phyloP scores from a whole-genome alignment of 2,329 filamentous ascomycete species.

The Penicillium rolfsii region DNA sequence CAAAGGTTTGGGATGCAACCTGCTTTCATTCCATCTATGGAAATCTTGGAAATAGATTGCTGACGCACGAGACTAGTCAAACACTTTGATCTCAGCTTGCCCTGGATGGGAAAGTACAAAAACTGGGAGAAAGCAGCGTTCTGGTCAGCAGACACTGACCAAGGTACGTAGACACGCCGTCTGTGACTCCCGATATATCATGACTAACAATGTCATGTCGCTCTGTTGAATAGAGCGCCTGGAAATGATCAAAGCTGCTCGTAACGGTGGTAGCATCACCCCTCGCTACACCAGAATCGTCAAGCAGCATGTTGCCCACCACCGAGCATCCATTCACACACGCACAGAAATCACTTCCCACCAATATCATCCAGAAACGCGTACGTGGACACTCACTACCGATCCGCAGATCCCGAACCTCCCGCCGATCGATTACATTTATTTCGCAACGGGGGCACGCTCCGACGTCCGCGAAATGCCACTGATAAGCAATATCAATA shows the following conservation, averaged over 20 bases:
- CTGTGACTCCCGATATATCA: not conserved
- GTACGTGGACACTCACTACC: conserved; percentile 58
- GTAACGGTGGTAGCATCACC: conserved; percentile 77
- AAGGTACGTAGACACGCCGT: conserved; percentile 43
- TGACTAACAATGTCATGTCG: not conserved
- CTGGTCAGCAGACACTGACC: conserved; percentile 73
- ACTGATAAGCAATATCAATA: conserved; percentile 62
- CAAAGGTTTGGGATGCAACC: conserved; percentile 42
- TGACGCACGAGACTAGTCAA: conserved; percentile 56
- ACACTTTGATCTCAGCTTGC: conserved; percentile 74
- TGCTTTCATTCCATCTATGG: not conserved
- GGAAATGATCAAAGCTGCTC: conserved; percentile 66
- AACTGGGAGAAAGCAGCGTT: conserved; percentile 77
- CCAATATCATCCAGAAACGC: conserved; percentile 52
- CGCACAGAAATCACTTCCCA: conserved; percentile 60
- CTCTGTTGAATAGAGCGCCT: conserved; percentile 57
- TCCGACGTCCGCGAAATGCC: conserved; percentile 65
- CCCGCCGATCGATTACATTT: conserved; percentile 66
- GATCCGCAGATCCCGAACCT: conserved; percentile 57
- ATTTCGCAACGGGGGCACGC: conserved; percentile 74
- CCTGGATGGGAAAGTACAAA: conserved; percentile 81
- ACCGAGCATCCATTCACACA: conserved; percentile 60
- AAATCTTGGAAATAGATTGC: not conserved
- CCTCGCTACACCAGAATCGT: conserved; percentile 69
- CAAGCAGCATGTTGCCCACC: conserved; percentile 59